Base-by-base conservation (phyloP, 2,329 filamentous ascomycete genomes). In the Calcarisporium arbuscula region DNA sequence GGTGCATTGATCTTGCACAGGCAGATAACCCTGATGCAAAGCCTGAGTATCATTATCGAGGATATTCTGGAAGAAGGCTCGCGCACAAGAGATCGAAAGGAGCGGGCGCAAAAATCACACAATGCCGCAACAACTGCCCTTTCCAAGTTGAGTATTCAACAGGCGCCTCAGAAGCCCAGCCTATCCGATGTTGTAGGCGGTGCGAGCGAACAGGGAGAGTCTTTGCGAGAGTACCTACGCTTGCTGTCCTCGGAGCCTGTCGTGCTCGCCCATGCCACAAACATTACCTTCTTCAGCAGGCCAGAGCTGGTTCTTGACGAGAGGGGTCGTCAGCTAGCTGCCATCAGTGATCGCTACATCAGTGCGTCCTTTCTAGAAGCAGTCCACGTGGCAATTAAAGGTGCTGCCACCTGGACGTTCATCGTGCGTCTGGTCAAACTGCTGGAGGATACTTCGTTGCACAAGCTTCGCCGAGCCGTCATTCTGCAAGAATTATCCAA, bases 401-500 rank as follows among this genome's bases (percentile, higher is more conserved):
- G 32, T 0, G 51, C 54, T 9, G 56, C 61, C 1, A 47, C 60
- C 12, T 72, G 65, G 65, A 46, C 51, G 5, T 69, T 67, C 39
- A 47, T 68, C 2, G 29, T 25, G 6, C 42, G 47, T 1, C 56
- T 70, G 2, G 44, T 72, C 2, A 40, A 54, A 5, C 40, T 59
- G 1, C 51, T 68, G 1, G 33, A 54, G 5, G 27, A 5, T 5
- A 38, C 35, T 0, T 12, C 22, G 0, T 45, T 51, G 22, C 43
- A 53, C 15, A 65, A 62, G 42, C 37, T 43, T 1, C 53, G 55
- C 23, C 50, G 45, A 5, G 44, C 42, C 1, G 51, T 61, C 2
- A 34, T 71, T 8, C 49, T 68, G 3, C 66, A 72, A 38, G 68
- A 73, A 31, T 39, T 71, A 0, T 55, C 60, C 18, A 70, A 69